phyloP scores from a whole-genome alignment of 2,329 filamentous ascomycete genomes.

The Onygenales sp. region DNA sequence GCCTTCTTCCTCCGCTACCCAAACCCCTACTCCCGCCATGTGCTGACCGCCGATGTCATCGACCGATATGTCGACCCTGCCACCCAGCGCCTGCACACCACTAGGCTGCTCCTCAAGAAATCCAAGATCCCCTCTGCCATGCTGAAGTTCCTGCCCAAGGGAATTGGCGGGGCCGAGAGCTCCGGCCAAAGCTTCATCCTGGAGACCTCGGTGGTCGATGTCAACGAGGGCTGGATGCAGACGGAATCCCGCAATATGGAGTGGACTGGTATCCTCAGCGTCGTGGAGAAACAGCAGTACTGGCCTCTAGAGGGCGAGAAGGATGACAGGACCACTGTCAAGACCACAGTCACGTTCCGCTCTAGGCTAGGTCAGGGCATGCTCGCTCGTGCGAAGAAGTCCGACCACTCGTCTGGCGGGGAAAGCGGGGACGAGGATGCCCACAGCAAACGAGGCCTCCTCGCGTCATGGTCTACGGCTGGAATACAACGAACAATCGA shows the following conservation, averaged over 20 bases:
- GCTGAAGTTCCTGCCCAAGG: constrained; percentile 51
- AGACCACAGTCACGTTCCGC: constrained; percentile 52
- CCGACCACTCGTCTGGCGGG: constrained; percentile 23
- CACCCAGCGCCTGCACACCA: constrained; percentile 52
- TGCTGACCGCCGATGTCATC: constrained; percentile 58
- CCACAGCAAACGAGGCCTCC: constrained; percentile 45
- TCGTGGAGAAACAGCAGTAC: constrained; percentile 52
- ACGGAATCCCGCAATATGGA: constrained; percentile 57
- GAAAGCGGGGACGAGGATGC: constrained; percentile 40
- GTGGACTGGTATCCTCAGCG: constrained; percentile 55
- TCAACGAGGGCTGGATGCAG: constrained; percentile 56
- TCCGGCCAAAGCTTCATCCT: constrained; percentile 55
- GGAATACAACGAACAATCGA: constrained; percentile 56
- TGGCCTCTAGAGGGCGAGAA: constrained; percentile 28
- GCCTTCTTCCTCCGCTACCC: constrained; percentile 62
- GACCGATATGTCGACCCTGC: constrained; percentile 51
- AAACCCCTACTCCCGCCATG: constrained; percentile 57
- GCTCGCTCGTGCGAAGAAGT: constrained; percentile 31
- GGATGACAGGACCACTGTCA: constrained; percentile 45
- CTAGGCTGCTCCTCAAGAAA: constrained; percentile 53
- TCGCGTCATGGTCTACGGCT: constrained; percentile 50
- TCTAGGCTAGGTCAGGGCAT: constrained; percentile 52
- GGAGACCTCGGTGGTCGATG: constrained; percentile 53
- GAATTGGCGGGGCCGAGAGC: constrained; percentile 47
- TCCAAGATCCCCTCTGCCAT: constrained; percentile 54